Conservation (phyloP, 1,284 basidiomycete genomes). For the Cryptococcus sp. region DNA sequence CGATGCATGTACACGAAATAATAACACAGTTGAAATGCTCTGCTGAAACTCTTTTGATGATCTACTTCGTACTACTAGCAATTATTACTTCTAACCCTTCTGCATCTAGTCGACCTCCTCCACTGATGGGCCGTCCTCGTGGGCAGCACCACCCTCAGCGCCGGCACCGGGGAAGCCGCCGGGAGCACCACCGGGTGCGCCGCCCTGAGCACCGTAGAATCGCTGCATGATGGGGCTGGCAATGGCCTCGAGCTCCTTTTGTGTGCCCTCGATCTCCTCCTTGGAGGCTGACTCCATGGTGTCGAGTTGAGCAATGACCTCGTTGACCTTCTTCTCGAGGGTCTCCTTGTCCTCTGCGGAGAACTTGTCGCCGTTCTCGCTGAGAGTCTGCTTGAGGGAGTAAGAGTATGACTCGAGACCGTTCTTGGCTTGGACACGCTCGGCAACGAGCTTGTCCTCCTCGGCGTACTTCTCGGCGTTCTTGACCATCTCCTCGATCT, state of each 20-base stretch:
- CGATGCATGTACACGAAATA: too few relatives aligned
- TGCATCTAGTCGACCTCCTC: slow-evolving; percentile 61
- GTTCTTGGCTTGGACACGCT: slow-evolving; percentile 74
- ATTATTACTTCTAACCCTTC: too few relatives aligned
- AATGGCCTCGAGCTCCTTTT: slow-evolving; percentile 90
- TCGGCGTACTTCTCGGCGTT: slow-evolving; percentile 79
- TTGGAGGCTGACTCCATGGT: slow-evolving; percentile 78
- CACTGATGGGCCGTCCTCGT: slow-evolving; percentile 60
- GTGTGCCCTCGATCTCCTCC: slow-evolving; percentile 91
- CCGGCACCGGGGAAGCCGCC: slow-evolving; percentile 62
- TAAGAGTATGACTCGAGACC: slow-evolving; percentile 83
- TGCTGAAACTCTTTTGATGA: too few relatives aligned
- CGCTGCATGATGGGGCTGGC: slow-evolving; percentile 67
- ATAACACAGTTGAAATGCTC: too few relatives aligned
- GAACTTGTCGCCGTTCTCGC: slow-evolving; percentile 87
- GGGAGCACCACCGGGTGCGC: slow-evolving; percentile 50
- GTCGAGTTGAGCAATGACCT: slow-evolving; percentile 88
- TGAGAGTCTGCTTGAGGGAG: slow-evolving; percentile 91
- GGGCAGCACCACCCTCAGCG: slow-evolving; percentile 55
- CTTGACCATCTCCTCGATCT: slow-evolving; percentile 94
- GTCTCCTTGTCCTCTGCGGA: slow-evolving; percentile 83
- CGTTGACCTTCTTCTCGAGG: slow-evolving; percentile 80
- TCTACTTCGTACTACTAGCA: too few relatives aligned
- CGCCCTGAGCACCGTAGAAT: slow-evolving; percentile 66
- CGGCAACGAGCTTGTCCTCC: slow-evolving; percentile 55